A percentile compares a stretch with the other conserved stretches of the same genome.
Evolutionary conservation across 2,329 filamentous ascomycete species (phyloP).

Genomic region (Aspergillus texensis): DNA sequence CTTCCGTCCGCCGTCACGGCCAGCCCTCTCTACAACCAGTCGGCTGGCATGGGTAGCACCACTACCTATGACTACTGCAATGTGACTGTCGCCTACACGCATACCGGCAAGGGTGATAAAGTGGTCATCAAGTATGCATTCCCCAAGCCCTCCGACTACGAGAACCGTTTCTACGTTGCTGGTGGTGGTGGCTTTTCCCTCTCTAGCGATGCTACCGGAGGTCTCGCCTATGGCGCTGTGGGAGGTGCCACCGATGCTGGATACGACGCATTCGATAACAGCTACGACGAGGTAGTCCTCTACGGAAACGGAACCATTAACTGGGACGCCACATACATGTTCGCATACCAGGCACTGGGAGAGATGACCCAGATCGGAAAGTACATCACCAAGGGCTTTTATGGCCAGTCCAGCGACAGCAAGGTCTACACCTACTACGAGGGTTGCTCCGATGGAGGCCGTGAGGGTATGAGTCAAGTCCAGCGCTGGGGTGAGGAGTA

Average conservation of each 20-base stretch:
- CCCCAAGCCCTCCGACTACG: conserved; percentile 40
- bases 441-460: conserved; percentile 58
- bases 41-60: conserved; percentile 26
- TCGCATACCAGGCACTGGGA: conserved; percentile 52
- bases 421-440: conserved; percentile 53
- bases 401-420: conserved; percentile 28
- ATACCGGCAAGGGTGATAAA: conserved; percentile 44
- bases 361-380: conserved; percentile 56
- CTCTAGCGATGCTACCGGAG: conserved; percentile 41
- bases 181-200: conserved; percentile 51
- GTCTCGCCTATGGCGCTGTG: conserved; percentile 47
- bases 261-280: conserved; percentile 47
- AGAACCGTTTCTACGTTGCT: conserved; percentile 50
- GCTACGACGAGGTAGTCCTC: conserved; percentile 43
- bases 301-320: conserved; percentile 52
- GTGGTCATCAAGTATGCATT: conserved; percentile 43
- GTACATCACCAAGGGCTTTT: conserved; percentile 47
- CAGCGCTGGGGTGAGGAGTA: conserved; percentile 54
- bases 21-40: conserved; percentile 42
- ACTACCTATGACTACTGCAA: conserved; percentile 42
- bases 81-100: conserved; percentile 47
- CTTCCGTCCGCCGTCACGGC: conserved; percentile 46
- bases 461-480: conserved; percentile 56
- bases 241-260: conserved; percentile 48
- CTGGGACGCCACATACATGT: conserved; percentile 38